Evolutionary conservation across 2,329 filamentous ascomycete genomes (phyloP).

Genomic region (Phyllosticta capitalensis): DNA sequence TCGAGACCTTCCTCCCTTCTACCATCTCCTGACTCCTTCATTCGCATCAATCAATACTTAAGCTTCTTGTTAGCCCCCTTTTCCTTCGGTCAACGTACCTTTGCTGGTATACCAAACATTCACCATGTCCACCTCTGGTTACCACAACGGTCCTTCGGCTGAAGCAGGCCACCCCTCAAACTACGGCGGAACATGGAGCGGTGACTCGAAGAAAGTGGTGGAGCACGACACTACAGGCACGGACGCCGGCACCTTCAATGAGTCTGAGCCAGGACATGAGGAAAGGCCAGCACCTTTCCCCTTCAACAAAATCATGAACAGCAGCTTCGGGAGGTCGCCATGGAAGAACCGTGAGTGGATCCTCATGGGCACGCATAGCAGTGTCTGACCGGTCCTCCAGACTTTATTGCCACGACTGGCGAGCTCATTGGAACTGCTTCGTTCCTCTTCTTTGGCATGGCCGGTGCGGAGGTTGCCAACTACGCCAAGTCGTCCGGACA

Average conservation of each 20-base stretch:
- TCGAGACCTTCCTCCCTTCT: neutral
- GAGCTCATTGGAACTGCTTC: conserved; percentile 46
- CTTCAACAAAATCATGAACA: conserved; percentile 10
- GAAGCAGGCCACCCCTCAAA: conserved; percentile 1
- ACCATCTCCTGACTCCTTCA: neutral
- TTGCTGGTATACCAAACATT: neutral
- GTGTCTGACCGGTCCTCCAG: neutral
- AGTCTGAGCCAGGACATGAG: conserved; percentile 1
- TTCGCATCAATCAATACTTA: neutral
- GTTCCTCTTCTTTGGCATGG: conserved; percentile 41
- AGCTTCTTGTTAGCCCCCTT: neutral
- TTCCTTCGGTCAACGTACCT: neutral
- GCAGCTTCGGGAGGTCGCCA: conserved; percentile 2
- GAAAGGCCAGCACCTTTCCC: neutral
- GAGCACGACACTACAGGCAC: neutral
- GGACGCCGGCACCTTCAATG: neutral
- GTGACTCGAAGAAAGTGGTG: neutral
- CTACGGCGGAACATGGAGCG: neutral
- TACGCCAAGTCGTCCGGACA: conserved; percentile 19
- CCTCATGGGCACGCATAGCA: neutral
- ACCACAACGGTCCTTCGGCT: conserved; percentile 6
- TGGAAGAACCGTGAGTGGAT: conserved; percentile 10
- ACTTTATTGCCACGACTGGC: conserved; percentile 38
- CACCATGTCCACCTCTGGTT: conserved; percentile 6
- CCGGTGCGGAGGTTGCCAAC: conserved; percentile 35